phyloP scores from a whole-genome alignment of 805 yeast genomes.

The Suhomyces faveliae region DNA sequence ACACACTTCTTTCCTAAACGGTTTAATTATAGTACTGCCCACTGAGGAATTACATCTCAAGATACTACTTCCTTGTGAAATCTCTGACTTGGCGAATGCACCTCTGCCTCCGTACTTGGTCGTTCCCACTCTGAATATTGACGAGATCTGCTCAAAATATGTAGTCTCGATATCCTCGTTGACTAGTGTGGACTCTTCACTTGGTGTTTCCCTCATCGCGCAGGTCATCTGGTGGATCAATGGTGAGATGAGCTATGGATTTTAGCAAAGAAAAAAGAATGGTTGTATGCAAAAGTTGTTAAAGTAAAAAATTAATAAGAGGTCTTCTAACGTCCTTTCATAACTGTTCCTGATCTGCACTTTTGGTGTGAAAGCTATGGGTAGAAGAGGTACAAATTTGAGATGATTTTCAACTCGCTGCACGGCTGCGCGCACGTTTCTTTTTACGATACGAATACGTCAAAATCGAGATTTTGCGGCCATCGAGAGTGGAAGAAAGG shows the following conservation, averaged over 20 bases:
- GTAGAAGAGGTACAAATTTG: neutral
- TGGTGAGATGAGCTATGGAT: neutral
- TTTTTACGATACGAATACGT: neutral
- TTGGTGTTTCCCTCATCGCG: neutral
- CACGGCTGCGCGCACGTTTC: neutral
- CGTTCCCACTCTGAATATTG: constrained; percentile 30
- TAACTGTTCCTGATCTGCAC: neutral
- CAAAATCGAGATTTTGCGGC: neutral
- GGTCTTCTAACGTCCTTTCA: neutral
- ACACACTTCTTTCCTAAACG: constrained; percentile 65
- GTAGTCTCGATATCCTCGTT: neutral
- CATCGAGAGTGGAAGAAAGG: neutral
- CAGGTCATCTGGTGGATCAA: neutral
- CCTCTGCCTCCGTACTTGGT: constrained; percentile 62
- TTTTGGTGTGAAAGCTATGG: too few relatives aligned
- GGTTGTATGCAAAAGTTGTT: neutral
- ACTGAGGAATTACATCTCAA: constrained; percentile 42
- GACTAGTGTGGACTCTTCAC: constrained; percentile 6
- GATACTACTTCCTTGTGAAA: constrained; percentile 42
- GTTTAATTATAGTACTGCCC: constrained; percentile 48
- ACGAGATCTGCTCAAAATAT: constrained; percentile 20
- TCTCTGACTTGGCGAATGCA: constrained; percentile 47
- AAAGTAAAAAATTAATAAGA: too few relatives aligned
- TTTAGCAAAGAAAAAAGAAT: neutral
- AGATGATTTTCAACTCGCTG: neutral